Conservation (phyloP, 129 eudicot genomes). For the Tagetes patula region DNA sequence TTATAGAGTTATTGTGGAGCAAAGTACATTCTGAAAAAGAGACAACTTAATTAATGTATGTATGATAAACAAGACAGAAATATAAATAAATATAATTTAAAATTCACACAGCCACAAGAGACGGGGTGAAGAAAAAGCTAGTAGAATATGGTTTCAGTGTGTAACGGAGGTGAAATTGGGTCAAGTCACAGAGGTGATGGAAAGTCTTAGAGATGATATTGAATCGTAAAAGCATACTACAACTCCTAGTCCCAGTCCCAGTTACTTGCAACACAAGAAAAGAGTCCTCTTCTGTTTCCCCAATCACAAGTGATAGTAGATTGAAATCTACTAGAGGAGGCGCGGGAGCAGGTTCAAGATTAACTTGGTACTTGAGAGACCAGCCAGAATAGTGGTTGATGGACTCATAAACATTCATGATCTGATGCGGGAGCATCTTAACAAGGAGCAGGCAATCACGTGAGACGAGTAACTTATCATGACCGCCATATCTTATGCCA, state of each 20-base stretch:
- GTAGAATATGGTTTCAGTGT: neutral
- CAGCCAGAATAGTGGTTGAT: neutral
- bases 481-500: neutral
- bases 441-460: neutral
- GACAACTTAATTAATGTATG: too few species aligned
- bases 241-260: neutral
- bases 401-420: neutral
- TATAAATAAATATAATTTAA: too few species aligned
- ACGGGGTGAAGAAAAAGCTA: constrained; percentile 1
- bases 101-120: neutral
- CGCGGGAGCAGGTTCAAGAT: neutral
- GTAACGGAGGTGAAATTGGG: neutral
- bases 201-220: neutral
- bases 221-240: neutral
- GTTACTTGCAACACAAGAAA: neutral
- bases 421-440: neutral
- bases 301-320: neutral
- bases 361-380: constrained; percentile 4
- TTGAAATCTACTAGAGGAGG: neutral
- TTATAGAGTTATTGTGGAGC: too few species aligned
- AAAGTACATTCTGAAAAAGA: too few species aligned
- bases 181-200: constrained; percentile 7
- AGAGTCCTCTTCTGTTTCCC: constrained; percentile 5
- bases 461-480: neutral
- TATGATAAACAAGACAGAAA: too few species aligned